Conservation (phyloP, 2,329 filamentous ascomycete species). For the Ascochyta koolunga region DNA sequence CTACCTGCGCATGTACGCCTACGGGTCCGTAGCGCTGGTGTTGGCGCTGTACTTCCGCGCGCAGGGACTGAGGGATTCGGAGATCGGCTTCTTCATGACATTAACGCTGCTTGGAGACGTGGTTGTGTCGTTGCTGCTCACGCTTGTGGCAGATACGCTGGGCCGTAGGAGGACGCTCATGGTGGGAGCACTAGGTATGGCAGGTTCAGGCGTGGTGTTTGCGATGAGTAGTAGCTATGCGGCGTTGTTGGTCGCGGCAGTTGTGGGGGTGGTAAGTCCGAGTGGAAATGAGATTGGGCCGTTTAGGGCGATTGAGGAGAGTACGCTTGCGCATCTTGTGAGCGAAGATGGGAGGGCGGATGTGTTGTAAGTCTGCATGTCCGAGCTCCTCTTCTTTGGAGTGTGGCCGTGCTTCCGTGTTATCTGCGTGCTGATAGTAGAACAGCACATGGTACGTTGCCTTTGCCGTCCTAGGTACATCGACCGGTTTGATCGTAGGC, state of each 20-base stretch:
- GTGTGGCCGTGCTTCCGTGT: background rate
- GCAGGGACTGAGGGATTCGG: constrained; percentile 43
- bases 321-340: constrained; percentile 45
- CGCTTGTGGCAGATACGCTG: constrained; percentile 46
- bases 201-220: constrained; percentile 44
- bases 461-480: constrained; percentile 46
- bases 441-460: constrained; percentile 48
- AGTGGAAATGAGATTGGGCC: constrained; percentile 51
- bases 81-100: constrained; percentile 51
- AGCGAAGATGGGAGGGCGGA: constrained; percentile 38
- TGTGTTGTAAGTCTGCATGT: constrained; percentile 27
- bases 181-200: constrained; percentile 45
- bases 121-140: constrained; percentile 44
- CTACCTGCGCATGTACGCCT: constrained; percentile 46
- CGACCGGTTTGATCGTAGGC: constrained; percentile 40
- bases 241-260: constrained; percentile 41
- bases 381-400: background rate
- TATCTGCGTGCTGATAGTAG: background rate
- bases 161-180: constrained; percentile 42
- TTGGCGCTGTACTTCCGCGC: constrained; percentile 46
- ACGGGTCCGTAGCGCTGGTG: constrained; percentile 46
- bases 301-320: constrained; percentile 50
- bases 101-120: constrained; percentile 49
- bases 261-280: constrained; percentile 48
- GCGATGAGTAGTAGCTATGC: constrained; percentile 40